A percentile compares a stretch with the other conserved stretches of the same genome.
Conservation (phyloP, 192 early-diverging fungal genomes). For the Geranomyces michiganensis region DNA sequence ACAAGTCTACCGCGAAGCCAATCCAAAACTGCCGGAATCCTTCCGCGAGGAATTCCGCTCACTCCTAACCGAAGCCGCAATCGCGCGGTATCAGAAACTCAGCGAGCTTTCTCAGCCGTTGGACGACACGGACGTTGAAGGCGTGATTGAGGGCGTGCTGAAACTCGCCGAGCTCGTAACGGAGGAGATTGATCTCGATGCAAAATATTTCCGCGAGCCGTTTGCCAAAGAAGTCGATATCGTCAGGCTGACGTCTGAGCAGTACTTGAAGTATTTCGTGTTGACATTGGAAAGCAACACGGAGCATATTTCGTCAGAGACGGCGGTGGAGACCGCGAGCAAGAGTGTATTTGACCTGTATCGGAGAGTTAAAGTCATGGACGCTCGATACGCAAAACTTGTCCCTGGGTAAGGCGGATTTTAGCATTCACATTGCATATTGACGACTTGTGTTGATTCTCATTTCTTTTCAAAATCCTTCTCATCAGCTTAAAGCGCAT, state of each 20-base stretch:
- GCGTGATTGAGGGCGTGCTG: conserved; percentile 51
- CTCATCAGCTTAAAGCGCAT: conserved; percentile 29
- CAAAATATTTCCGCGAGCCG: conserved; percentile 51
- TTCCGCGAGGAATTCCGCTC: conserved; percentile 48
- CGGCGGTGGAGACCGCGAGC: conserved; percentile 43
- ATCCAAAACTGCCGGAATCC: conserved; percentile 46
- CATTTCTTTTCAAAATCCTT: not conserved
- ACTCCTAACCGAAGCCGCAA: conserved; percentile 44
- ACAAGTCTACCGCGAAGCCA: conserved; percentile 46
- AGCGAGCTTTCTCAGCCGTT: conserved; percentile 52
- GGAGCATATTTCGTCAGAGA: conserved; percentile 46
- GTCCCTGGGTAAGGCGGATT: conserved; percentile 53
- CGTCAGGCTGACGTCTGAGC: conserved; percentile 51
- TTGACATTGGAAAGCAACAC: conserved; percentile 44
- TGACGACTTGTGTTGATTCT: too few species aligned
- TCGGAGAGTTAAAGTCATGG: conserved; percentile 49
- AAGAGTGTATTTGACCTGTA: conserved; percentile 53
- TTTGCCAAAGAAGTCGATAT: conserved; percentile 57
- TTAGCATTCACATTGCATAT: too few species aligned
- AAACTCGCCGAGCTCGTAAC: conserved; percentile 54
- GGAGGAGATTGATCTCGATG: conserved; percentile 59
- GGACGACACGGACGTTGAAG: conserved; percentile 53
- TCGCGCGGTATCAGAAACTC: conserved; percentile 49
- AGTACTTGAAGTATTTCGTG: conserved; percentile 53
- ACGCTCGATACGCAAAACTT: conserved; percentile 44